Evolutionary conservation across 1,284 basidiomycete species (phyloP), one percentile per base, ranked within the genome.

Genomic region (Athelia sp.): DNA sequence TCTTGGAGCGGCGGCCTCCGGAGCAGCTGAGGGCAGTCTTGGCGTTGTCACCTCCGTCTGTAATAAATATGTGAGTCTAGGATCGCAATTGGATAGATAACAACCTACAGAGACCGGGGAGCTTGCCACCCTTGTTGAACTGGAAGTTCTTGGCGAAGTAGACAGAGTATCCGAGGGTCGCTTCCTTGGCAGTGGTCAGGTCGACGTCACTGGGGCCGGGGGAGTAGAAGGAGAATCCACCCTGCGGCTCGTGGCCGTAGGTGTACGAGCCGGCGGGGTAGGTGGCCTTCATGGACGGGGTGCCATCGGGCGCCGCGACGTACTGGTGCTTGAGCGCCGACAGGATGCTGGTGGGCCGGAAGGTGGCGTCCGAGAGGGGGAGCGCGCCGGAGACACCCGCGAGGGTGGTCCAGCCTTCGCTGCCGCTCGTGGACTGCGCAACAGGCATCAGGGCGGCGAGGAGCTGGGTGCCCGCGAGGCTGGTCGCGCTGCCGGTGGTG

Each of bases 21-120:
- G 78, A 81, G 66, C 78, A 81, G 47, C 66, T 59, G 22, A 68
- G 53, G n/a, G 76, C 67, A 3, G 62, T 66, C 0, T 63, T 64
- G 10, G 65, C 65, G 54, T 61, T 68, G 58, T 80, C 65, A 31
- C 81, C 81, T 49, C 79, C 79, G 57, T 75, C 77, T 79, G 54
- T 48, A 36, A 45, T 18, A 45, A 51, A 40, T 29, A 2, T 36
- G 36, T 19, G 35, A 10, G 52, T 23, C 11, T 47, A 31, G 47
- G 26, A 42, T 17, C 67, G 46, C 24, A 13, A 13, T 29, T 13
- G 26, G 6, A 29, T 4, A 13, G 13, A 13, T 13, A 6, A 13
- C 13, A 19, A 74, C 73, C 56, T 57, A 77, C 78, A 79, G 49
- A 79, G 62, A 47, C 78, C 79, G 24, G 78, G 79, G 15, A 81